Percentiles rank a stretch among this genome's conserved stretches.
These are phyloP conservation scores for Moricandia arvensis DNA, from an alignment of 345 rosid genomes.

Conservation along the genomic window DNA sequence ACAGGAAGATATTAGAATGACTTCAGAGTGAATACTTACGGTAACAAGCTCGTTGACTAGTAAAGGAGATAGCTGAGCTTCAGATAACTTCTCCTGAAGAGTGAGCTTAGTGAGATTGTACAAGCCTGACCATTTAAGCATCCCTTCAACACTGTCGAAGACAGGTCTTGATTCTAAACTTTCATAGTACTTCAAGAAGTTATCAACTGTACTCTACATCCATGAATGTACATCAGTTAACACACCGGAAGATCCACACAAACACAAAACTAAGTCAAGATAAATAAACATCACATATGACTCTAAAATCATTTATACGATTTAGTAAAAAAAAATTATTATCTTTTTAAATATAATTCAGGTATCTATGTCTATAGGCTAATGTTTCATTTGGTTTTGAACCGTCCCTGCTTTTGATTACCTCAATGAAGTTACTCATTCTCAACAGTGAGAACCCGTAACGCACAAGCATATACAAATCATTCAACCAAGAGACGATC, in stretches of 20 bases:
- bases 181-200: slow-evolving; percentile 77
- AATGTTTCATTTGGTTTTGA: too few relatives aligned
- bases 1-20: not conserved
- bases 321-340: not conserved
- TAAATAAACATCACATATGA: not conserved
- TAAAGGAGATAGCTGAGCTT: slow-evolving; percentile 50
- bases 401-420: not conserved
- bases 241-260: slow-evolving; percentile 1
- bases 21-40: slow-evolving; percentile 43
- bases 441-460: slow-evolving; percentile 77
- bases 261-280: not conserved
- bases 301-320: too few relatives aligned
- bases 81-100: slow-evolving; percentile 56
- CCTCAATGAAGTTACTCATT: slow-evolving; percentile 74
- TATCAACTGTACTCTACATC: slow-evolving; percentile 55
- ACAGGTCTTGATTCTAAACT: slow-evolving; percentile 61
- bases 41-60: slow-evolving; percentile 70
- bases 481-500: slow-evolving; percentile 60
- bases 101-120: slow-evolving; percentile 63
- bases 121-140: slow-evolving; percentile 90
- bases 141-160: slow-evolving; percentile 75
- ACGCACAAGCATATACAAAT: slow-evolving; percentile 51
- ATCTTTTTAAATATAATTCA: too few relatives aligned
- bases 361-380: too few relatives aligned
- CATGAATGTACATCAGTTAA: slow-evolving; percentile 1